Conservation (phyloP, 768 basidiomycete species). For the Suillus luteus region DNA sequence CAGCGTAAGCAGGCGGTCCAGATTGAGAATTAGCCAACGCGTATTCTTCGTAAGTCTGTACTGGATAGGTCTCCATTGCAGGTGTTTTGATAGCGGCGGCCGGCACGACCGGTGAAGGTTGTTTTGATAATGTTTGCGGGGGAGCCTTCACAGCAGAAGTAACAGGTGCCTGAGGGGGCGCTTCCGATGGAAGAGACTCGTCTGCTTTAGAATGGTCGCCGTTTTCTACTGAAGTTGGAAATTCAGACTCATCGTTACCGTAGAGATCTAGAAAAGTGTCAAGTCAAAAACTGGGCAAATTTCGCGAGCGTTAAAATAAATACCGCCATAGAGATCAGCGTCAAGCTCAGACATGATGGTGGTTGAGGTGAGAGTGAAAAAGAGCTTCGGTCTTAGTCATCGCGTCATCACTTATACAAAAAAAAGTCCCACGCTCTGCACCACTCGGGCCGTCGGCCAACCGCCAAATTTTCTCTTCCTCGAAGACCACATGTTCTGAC, state of each 20-base stretch:
- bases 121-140: slow-evolving; percentile 23
- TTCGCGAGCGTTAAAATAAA: slow-evolving; percentile 22
- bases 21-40: slow-evolving; percentile 15
- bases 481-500: background rate
- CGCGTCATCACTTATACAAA: background rate
- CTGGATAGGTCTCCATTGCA: slow-evolving; percentile 16
- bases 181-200: slow-evolving; percentile 30
- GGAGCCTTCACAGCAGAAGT: slow-evolving; percentile 23
- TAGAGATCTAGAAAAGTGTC: slow-evolving; percentile 55
- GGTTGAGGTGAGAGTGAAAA: slow-evolving; percentile 37
- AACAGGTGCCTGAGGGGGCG: slow-evolving; percentile 24
- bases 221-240: slow-evolving; percentile 48
- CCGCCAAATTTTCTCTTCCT: slow-evolving; percentile 2
- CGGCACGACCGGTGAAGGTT: slow-evolving; percentile 14
- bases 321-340: slow-evolving; percentile 89
- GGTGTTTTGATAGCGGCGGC: slow-evolving; percentile 15
- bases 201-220: slow-evolving; percentile 34
- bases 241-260: slow-evolving; percentile 60
- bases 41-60: slow-evolving; percentile 22
- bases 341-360: slow-evolving; percentile 67
- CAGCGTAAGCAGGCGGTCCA: slow-evolving; percentile 39
- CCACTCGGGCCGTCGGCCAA: slow-evolving; percentile 20
- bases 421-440: slow-evolving; percentile 25
- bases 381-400: slow-evolving; percentile 32
- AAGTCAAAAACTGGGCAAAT: slow-evolving; percentile 1